A percentile compares a stretch with the other conserved stretches of the same genome.
phyloP scores from a whole-genome alignment of 2,329 filamentous ascomycete genomes.

The Aureobasidium pullulans region DNA sequence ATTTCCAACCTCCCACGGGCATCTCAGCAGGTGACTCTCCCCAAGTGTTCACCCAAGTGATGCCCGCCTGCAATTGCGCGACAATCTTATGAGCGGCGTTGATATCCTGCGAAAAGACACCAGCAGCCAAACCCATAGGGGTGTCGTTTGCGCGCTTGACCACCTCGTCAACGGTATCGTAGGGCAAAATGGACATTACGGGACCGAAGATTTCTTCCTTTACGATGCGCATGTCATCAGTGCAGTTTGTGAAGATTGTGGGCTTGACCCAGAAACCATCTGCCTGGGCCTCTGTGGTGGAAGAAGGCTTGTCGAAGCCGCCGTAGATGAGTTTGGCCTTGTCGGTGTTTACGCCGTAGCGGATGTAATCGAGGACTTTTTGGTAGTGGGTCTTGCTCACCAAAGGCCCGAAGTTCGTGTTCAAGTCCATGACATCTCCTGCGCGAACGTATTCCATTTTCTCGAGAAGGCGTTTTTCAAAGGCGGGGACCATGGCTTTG shows the following conservation, averaged over 20 bases:
- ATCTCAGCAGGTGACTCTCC: slow-evolving; percentile 88
- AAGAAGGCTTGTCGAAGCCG: slow-evolving; percentile 53
- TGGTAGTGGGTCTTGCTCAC: slow-evolving; percentile 67
- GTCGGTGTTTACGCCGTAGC: slow-evolving; percentile 65
- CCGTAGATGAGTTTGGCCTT: slow-evolving; percentile 67
- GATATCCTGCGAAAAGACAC: slow-evolving; percentile 72
- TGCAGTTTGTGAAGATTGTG: slow-evolving; percentile 81
- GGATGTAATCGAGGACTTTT: slow-evolving; percentile 73
- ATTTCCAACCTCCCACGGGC: slow-evolving; percentile 88
- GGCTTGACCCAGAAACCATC: slow-evolving; percentile 78
- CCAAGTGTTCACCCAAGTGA: slow-evolving; percentile 92
- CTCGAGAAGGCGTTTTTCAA: slow-evolving; percentile 61
- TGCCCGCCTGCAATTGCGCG: slow-evolving; percentile 67
- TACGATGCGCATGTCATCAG: slow-evolving; percentile 70
- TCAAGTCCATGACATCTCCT: slow-evolving; percentile 62
- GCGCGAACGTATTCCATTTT: slow-evolving; percentile 65
- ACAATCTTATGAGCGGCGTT: slow-evolving; percentile 67
- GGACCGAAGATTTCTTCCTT: slow-evolving; percentile 84
- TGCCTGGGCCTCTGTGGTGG: slow-evolving; percentile 36
- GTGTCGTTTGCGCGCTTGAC: slow-evolving; percentile 69
- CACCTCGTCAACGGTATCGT: slow-evolving; percentile 62
- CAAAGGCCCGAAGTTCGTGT: slow-evolving; percentile 77
- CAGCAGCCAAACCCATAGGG: slow-evolving; percentile 70
- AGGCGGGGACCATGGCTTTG: slow-evolving; percentile 53
- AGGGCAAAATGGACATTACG: slow-evolving; percentile 73